Percentiles rank a stretch among this genome's conserved stretches.
Conservation (phyloP, 116 monocot species). For the Iris pallida region DNA sequence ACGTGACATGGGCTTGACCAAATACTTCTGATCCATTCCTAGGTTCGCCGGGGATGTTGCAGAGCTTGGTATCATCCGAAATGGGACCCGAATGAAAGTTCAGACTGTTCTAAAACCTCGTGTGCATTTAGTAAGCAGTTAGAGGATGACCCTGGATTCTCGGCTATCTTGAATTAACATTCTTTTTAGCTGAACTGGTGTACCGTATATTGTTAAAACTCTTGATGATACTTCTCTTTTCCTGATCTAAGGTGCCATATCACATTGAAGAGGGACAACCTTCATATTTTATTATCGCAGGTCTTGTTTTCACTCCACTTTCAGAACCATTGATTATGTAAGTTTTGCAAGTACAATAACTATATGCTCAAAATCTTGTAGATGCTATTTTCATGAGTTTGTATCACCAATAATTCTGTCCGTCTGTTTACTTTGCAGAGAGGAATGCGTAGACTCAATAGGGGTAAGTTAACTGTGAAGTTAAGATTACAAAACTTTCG, state of each 20-base stretch:
- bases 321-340: slow-evolving; percentile 96
- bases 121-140: slow-evolving; percentile 71
- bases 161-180: slow-evolving; percentile 1
- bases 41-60: slow-evolving; percentile 90
- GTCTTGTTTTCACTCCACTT: slow-evolving; percentile 86
- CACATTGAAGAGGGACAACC: slow-evolving; percentile 75
- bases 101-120: slow-evolving; percentile 61
- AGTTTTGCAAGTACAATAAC: slow-evolving; percentile 10
- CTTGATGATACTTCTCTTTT: slow-evolving; percentile 3
- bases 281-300: slow-evolving; percentile 70
- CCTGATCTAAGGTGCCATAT: slow-evolving; percentile 49
- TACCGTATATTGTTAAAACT: background rate
- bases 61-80: slow-evolving; percentile 80
- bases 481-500: too few species aligned
- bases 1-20: background rate
- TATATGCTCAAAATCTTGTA: background rate
- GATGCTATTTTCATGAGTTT: background rate
- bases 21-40: slow-evolving; percentile 8
- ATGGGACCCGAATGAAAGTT: slow-evolving; percentile 61
- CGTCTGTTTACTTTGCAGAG: slow-evolving; percentile 35
- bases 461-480: slow-evolving; percentile 44
- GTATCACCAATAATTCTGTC: background rate
- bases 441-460: slow-evolving; percentile 92
- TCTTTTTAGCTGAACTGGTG: slow-evolving; percentile 1
- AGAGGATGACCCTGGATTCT: background rate